These are phyloP conservation scores for Malus sylvestris DNA, from an alignment of 306 rosid genomes.

Conservation along the genomic window DNA sequence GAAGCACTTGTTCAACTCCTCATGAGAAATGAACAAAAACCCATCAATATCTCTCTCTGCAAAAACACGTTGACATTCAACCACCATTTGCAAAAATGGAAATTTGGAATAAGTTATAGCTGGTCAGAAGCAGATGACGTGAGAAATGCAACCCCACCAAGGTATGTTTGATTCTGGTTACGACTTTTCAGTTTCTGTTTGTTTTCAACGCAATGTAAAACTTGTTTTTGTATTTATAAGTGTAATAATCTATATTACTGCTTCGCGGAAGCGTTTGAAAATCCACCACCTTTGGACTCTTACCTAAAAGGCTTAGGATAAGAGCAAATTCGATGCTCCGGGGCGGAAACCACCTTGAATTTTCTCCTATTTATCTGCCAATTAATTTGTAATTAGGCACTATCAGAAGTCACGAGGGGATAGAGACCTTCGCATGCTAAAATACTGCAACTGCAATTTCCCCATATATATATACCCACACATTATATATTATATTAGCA, in stretches of 20 bases:
- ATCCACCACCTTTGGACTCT: no score
- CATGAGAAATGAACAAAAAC: not conserved
- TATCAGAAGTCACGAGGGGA: not conserved
- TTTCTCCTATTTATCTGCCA: not conserved
- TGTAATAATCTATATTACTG: no score
- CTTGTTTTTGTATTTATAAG: not conserved
- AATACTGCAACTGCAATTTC: no score
- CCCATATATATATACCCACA: no score
- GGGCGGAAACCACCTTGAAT: no score
- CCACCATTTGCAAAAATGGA: not conserved
- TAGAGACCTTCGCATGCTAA: not conserved
- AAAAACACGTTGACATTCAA: constrained; percentile 4
- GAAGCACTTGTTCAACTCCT: not conserved
- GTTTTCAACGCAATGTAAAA: not conserved
- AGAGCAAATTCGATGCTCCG: no score
- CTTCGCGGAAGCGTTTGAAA: no score
- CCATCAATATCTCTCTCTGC: not conserved
- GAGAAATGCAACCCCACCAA: not conserved
- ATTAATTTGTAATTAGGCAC: not conserved
- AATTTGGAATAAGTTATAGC: not conserved
- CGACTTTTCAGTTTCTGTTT: not conserved
- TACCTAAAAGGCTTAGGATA: not conserved
- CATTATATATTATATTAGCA: not conserved
- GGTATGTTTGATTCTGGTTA: not conserved
- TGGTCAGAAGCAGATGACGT: not conserved